phyloP scores from a whole-genome alignment of 768 basidiomycete species.

The Coprinellus micaceus region DNA sequence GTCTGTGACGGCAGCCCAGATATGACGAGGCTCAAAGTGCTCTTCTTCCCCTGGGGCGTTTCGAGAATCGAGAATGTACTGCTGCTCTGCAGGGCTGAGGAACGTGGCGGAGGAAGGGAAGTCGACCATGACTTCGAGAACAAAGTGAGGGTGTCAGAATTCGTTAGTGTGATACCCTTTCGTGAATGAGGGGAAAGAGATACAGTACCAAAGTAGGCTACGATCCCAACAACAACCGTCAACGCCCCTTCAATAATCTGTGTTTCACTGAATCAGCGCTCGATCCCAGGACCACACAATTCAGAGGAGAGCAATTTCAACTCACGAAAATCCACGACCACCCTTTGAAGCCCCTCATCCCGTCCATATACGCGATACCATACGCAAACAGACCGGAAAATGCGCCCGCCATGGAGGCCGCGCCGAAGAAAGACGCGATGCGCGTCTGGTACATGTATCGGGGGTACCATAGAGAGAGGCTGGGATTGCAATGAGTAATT shows the following conservation, averaged over 20 bases:
- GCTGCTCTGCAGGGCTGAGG: slow-evolving; percentile 56
- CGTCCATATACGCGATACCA: slow-evolving; percentile 51
- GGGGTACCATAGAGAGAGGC: slow-evolving; percentile 68
- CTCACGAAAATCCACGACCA: slow-evolving; percentile 72
- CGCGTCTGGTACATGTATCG: slow-evolving; percentile 57
- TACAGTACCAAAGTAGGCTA: slow-evolving; percentile 47
- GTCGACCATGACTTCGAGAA: slow-evolving; percentile 56
- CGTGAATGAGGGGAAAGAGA: neutral
- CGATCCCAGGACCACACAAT: neutral
- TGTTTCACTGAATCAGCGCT: neutral
- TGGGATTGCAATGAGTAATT: no score
- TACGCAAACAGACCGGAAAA: slow-evolving; percentile 60
- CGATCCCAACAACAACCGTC: slow-evolving; percentile 52
- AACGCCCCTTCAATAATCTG: slow-evolving; percentile 65
- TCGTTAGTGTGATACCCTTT: neutral
- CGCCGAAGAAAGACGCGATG: slow-evolving; percentile 61
- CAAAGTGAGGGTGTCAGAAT: no score
- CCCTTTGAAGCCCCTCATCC: slow-evolving; percentile 40
- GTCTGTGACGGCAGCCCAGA: slow-evolving; percentile 51
- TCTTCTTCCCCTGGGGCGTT: slow-evolving; percentile 62
- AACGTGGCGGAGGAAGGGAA: slow-evolving; percentile 58
- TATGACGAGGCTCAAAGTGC: slow-evolving; percentile 48
- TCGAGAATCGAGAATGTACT: slow-evolving; percentile 52
- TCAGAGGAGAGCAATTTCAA: neutral
- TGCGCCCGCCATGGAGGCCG: slow-evolving; percentile 60